These are phyloP conservation scores for Podaxis sp. DNA, from an alignment of 768 basidiomycete species.

Conservation along the genomic window DNA sequence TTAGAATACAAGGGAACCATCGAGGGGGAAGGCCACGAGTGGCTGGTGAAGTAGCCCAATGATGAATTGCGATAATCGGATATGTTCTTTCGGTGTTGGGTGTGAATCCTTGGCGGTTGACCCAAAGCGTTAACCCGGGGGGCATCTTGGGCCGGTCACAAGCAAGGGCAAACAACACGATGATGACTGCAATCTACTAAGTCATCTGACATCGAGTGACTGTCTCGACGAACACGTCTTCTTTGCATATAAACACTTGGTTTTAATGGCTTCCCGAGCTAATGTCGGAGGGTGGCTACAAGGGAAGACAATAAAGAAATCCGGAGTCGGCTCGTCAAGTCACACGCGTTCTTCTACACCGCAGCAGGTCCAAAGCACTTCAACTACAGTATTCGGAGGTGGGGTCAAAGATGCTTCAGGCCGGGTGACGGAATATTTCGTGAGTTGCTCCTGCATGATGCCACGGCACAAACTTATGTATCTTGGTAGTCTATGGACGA, in stretches of 20 bases:
- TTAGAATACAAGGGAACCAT: no score
- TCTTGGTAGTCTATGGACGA: conserved; percentile 77
- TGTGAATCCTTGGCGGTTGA: no score
- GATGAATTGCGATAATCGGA: no score
- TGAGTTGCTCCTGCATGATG: conserved; percentile 34
- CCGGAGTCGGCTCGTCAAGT: conserved; percentile 44
- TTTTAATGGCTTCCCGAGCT: conserved; percentile 30
- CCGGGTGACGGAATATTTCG: conserved; percentile 78
- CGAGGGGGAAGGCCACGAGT: no score
- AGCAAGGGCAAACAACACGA: not conserved
- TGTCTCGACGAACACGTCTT: not conserved
- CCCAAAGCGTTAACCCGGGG: no score
- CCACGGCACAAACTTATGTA: not conserved
- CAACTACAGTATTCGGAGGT: conserved; percentile 73
- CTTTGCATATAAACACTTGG: not conserved
- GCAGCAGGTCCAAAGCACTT: conserved; percentile 70
- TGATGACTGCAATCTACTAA: not conserved
- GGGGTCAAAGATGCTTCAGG: conserved; percentile 88
- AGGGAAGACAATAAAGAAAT: conserved; percentile 76
- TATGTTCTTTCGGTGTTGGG: no score
- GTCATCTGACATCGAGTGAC: not conserved
- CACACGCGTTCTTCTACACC: conserved; percentile 62
- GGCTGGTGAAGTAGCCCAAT: no score
- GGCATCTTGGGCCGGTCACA: not conserved
- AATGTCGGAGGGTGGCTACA: conserved; percentile 59